Evolutionary conservation across 306 rosid genomes (phyloP), one percentile per base, ranked within the genome.

Genomic region (Purshia tridentata): DNA sequence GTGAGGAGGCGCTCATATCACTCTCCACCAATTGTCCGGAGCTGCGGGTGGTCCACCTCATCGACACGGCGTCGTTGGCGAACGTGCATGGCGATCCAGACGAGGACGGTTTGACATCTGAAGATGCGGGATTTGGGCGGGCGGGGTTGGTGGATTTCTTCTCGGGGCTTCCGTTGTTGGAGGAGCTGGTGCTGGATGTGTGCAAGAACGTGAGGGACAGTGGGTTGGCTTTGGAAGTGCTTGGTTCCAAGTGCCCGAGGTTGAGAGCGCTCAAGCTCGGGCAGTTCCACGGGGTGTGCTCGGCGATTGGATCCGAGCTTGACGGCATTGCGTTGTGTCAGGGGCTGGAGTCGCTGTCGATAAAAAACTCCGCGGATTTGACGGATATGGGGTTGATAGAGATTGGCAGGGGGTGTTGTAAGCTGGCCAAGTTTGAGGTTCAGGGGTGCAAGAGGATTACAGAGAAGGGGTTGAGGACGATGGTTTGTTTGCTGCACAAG

Each of bases 331-430:
- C 97, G 0, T 70, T 91, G 19, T 94, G 99, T 57, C 88, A 85
- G 0, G 91, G 93, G 55, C 87, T 91, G 16, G 85, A 82, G 45
- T 87, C 96, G 6, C 81, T 94, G 81, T 84, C 90, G 4, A 74
- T 94, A 51, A 82, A 72, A 81, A 87, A 83, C 65, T 89, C 87
- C 19, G 90, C 79, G 5, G 97, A 94, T 73, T 88, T 94, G 81
- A 85, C 84, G 44, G 92, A 94, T 20, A 94, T 94, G 99, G 89
- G 96, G 22, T 78, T 94, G 90, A 94, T 94, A 22, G 96, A 90
- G 84, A 90, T 94, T 47, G 96, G 83, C 0, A 85, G 95, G 69
- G 99, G 99, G 4, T 94, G 97, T 76, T 81, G 88, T n/a, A 86
- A 67, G 68, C 54, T 94, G 69, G 81, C 71, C 4, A 83, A 76